Evolutionary conservation across 1,139 yeast genomes (phyloP), one percentile per base, ranked within the genome.

Genomic region (Sugiyamaella grinbergsii): DNA sequence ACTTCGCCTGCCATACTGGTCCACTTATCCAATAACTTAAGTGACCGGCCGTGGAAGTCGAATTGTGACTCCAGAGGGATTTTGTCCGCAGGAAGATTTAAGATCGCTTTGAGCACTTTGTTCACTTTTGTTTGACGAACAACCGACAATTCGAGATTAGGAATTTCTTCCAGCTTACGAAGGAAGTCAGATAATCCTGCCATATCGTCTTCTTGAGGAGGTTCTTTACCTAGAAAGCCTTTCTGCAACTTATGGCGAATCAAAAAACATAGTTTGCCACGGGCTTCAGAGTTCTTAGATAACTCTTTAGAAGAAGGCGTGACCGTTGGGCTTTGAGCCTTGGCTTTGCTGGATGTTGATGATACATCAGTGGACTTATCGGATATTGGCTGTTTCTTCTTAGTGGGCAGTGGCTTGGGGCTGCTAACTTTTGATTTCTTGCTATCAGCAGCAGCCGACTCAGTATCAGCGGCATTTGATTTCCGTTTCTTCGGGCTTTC

Each of bases 51-150:
- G 42, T 51, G 56, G 59, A 62, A 69, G 18, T 54, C 55, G 51
- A 47, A 62, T 49, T 58, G 50, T 8, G 54, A 54, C n/a, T 65
- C 70, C 22, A 50, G 52, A 4, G 70, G 68, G 7, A 66, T 57
- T 5, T 47, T 44, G 1, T 53, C 57, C n/a, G 44, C 36, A 5
- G 51, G 52, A 1, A 54, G 40, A 42, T 59, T 58, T 15, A 64
- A 46, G 32, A 68, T 64, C 2, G 62, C 61, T 47, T 59, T 57
- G 31, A 70, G 58, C 10, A 69, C 73, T 48, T 68, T 64, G 55
- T 64, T 63, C 47, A 71, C 63, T 58, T 69, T 70, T 23, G 71
- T 63, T 41, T 60, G 56, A 15, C 71, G 64, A 33, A 70, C 66
- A 32, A 70, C 62, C 7, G 69, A 58, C 23, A 64, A 41, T 49